A percentile compares a stretch with the other conserved stretches of the same genome.
phyloP scores from a whole-genome alignment of 2,329 filamentous ascomycete genomes.

The Phaeosphaeria sp. region DNA sequence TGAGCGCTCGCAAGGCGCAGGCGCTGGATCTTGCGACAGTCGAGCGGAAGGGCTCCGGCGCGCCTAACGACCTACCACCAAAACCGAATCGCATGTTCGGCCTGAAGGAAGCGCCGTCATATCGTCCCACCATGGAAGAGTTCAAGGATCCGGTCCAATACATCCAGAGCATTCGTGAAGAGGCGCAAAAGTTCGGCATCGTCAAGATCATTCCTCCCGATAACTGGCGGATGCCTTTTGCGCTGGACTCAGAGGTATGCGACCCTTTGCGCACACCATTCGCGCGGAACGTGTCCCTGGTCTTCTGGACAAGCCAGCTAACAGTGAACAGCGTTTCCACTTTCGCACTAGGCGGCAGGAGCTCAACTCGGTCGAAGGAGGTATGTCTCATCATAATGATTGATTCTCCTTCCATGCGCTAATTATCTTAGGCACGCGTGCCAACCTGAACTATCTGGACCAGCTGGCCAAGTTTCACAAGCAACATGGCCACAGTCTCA shows the following conservation, averaged over 20 bases:
- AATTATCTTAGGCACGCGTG: constrained; percentile 75
- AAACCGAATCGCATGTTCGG: constrained; percentile 83
- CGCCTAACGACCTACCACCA: constrained; percentile 75
- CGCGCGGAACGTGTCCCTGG: not conserved
- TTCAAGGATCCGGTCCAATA: constrained; percentile 95
- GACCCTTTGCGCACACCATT: not conserved
- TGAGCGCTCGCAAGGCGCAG: constrained; percentile 69
- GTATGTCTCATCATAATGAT: constrained; percentile 60
- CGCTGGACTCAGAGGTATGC: constrained; percentile 93
- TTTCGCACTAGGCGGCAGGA: constrained; percentile 96
- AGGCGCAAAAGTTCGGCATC: constrained; percentile 87
- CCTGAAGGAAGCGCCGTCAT: constrained; percentile 88
- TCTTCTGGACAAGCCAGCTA: constrained; percentile 29
- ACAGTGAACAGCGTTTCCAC: constrained; percentile 78
- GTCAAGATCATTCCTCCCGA: constrained; percentile 96
- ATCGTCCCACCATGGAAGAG: constrained; percentile 87
- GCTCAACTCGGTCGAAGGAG: constrained; percentile 97
- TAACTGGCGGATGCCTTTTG: constrained; percentile 92
- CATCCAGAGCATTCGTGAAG: constrained; percentile 87
- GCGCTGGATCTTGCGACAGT: constrained; percentile 88
- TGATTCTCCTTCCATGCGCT: constrained; percentile 1
- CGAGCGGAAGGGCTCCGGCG: constrained; percentile 86
- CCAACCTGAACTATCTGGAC: constrained; percentile 95
- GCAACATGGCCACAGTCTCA: constrained; percentile 92
- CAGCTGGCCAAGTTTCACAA: constrained; percentile 96